These are phyloP conservation scores for Trypanosoma melophagium DNA, from an alignment of 208 protist genomes.

Conservation along the genomic window DNA sequence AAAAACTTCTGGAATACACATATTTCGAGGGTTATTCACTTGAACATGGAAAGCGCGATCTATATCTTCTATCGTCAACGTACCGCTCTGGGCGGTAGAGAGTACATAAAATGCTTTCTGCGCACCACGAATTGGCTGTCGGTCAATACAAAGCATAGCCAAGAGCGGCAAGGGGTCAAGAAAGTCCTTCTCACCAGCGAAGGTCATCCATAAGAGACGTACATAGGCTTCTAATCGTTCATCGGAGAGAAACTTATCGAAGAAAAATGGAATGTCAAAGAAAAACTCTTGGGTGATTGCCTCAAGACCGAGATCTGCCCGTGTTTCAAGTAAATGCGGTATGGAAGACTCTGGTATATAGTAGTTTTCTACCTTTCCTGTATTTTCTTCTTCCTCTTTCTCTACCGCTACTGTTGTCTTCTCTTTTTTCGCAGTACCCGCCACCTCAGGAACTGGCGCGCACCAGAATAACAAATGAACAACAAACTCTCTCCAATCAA, in stretches of 20 bases:
- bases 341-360: slow-evolving; percentile 58
- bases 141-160: slow-evolving; percentile 73
- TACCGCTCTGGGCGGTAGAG: slow-evolving; percentile 29
- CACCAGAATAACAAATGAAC: slow-evolving; percentile 88
- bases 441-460: slow-evolving; percentile 24
- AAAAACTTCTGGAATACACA: slow-evolving; percentile 63
- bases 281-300: slow-evolving; percentile 54
- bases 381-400: neutral
- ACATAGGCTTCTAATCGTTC: slow-evolving; percentile 60
- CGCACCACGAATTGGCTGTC: slow-evolving; percentile 74
- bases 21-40: slow-evolving; percentile 50
- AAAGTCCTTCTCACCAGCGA: slow-evolving; percentile 34
- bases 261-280: slow-evolving; percentile 63
- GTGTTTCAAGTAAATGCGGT: slow-evolving; percentile 49
- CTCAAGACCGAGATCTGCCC: slow-evolving; percentile 36
- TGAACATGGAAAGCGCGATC: slow-evolving; percentile 58
- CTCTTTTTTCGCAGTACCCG: too few species aligned
- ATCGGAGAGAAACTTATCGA: slow-evolving; percentile 42
- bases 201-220: slow-evolving; percentile 71
- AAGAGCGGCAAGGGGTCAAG: slow-evolving; percentile 58
- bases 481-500: slow-evolving; percentile 86
- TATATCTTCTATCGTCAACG: slow-evolving; percentile 35
- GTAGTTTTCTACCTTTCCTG: slow-evolving; percentile 11
- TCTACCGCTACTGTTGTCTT: too few species aligned
- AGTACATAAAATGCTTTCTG: slow-evolving; percentile 85